phyloP scores from a whole-genome alignment of 176 grass and related monocot genomes.

The Typha latifolia region DNA sequence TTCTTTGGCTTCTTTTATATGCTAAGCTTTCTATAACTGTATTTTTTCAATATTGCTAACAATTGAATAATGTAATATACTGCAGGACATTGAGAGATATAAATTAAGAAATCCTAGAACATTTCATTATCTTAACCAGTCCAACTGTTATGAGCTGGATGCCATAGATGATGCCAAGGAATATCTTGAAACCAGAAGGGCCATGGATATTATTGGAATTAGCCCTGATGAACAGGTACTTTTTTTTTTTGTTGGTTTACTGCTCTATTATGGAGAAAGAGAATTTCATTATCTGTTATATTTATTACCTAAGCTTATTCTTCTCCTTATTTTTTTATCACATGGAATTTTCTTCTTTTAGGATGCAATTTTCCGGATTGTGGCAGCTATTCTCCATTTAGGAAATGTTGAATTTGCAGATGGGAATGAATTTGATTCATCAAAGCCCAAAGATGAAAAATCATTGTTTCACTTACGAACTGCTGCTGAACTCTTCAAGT shows the following conservation, averaged over 20 bases:
- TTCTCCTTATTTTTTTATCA: constrained; percentile 16
- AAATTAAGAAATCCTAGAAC: constrained; percentile 67
- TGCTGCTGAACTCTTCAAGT: constrained; percentile 87
- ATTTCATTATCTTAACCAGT: constrained; percentile 97
- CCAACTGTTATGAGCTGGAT: constrained; percentile 76
- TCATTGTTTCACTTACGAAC: constrained; percentile 77
- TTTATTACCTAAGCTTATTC: constrained; percentile 9
- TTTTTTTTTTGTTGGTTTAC: constrained; percentile 13
- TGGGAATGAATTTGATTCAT: constrained; percentile 77
- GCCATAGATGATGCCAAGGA: constrained; percentile 89
- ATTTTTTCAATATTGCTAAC: neutral
- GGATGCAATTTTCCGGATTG: constrained; percentile 90
- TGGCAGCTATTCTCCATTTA: constrained; percentile 88
- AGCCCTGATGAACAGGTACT: constrained; percentile 71
- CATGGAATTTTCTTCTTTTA: constrained; percentile 33
- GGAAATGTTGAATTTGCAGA: constrained; percentile 89
- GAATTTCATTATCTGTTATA: constrained; percentile 7
- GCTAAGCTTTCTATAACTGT: neutral
- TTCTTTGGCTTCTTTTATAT: neutral
- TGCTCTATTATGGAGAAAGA: neutral
- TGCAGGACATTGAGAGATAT: constrained; percentile 76
- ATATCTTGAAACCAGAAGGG: constrained; percentile 89
- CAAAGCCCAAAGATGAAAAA: constrained; percentile 82
- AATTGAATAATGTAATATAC: neutral
- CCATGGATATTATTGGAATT: constrained; percentile 93